phyloP scores from a whole-genome alignment of 2,329 filamentous ascomycete species.

The Fusarium pseudonygamai region DNA sequence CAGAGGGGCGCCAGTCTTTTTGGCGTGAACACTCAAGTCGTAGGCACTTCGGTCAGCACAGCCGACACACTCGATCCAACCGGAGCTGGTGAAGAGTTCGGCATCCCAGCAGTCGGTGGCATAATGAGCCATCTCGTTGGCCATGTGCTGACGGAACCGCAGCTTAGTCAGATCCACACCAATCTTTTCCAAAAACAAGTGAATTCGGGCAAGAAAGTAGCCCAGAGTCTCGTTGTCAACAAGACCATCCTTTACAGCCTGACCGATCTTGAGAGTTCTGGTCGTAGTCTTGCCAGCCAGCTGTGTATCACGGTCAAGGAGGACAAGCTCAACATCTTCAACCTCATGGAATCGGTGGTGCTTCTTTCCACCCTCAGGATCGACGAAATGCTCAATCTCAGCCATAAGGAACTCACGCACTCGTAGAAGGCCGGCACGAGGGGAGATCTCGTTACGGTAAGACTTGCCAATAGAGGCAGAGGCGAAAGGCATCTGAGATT shows the following conservation, averaged over 20 bases:
- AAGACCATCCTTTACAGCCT: slow-evolving; percentile 82
- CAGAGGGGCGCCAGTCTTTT: slow-evolving; percentile 88
- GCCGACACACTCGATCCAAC: slow-evolving; percentile 98
- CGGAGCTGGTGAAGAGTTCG: slow-evolving; percentile 88
- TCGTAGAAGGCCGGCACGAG: slow-evolving; percentile 86
- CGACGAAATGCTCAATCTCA: slow-evolving; percentile 98
- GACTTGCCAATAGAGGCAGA: slow-evolving; percentile 98
- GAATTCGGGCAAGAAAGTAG: slow-evolving; percentile 95
- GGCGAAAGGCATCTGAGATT: slow-evolving; percentile 94
- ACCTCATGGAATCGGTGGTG: slow-evolving; percentile 89
- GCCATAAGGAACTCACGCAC: slow-evolving; percentile 99
- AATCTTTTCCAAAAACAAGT: slow-evolving; percentile 88
- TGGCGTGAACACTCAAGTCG: slow-evolving; percentile 89
- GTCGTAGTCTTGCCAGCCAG: slow-evolving; percentile 83
- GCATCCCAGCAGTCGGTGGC: slow-evolving; percentile 98
- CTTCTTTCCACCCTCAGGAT: slow-evolving; percentile 94
- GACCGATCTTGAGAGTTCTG: slow-evolving; percentile 78
- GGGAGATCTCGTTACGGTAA: slow-evolving; percentile 98
- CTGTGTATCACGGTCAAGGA: slow-evolving; percentile 88
- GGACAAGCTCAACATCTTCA: slow-evolving; percentile 81
- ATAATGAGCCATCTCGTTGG: slow-evolving; percentile 83
- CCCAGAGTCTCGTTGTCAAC: slow-evolving; percentile 98
- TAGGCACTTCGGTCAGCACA: slow-evolving; percentile 97
- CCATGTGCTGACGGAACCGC: slow-evolving; percentile 97
- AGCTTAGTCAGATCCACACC: slow-evolving; percentile 89